These are phyloP conservation scores for Boletus insuetus DNA, from an alignment of 768 basidiomycete species.

Conservation along the genomic window DNA sequence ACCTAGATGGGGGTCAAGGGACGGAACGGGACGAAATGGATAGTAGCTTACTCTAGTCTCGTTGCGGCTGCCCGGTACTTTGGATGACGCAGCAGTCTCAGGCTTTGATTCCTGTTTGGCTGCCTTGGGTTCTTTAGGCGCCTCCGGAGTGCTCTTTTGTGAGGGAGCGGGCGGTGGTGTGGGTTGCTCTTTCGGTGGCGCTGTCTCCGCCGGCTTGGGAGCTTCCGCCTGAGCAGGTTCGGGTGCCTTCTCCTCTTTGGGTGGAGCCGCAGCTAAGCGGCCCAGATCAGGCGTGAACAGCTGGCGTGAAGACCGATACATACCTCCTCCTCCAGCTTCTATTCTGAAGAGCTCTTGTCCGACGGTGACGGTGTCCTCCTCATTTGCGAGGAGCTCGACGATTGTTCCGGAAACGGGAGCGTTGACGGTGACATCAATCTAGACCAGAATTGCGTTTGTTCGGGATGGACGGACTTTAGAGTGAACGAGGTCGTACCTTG, in stretches of 20 bases:
- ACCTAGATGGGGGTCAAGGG: slow-evolving; percentile 46
- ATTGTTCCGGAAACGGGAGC: slow-evolving; percentile 87
- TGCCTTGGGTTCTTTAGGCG: slow-evolving; percentile 35
- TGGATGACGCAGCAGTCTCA: slow-evolving; percentile 32
- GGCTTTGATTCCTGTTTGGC: slow-evolving; percentile 33
- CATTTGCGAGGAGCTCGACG: slow-evolving; percentile 78
- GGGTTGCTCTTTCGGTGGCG: slow-evolving; percentile 47
- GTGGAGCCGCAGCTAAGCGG: slow-evolving; percentile 29
- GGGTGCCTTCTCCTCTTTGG: slow-evolving; percentile 23
- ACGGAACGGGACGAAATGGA: not conserved
- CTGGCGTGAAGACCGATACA: slow-evolving; percentile 11
- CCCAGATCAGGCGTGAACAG: not conserved
- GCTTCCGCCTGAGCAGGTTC: slow-evolving; percentile 22
- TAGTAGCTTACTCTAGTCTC: slow-evolving; percentile 74
- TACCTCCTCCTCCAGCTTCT: slow-evolving; percentile 73
- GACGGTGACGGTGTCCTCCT: slow-evolving; percentile 92
- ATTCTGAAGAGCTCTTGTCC: slow-evolving; percentile 93
- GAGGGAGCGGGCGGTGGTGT: slow-evolving; percentile 46
- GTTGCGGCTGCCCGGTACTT: slow-evolving; percentile 54
- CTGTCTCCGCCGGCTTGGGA: slow-evolving; percentile 37
- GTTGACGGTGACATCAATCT: slow-evolving; percentile 98
- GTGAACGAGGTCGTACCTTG: slow-evolving; percentile 56
- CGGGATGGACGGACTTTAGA: not conserved
- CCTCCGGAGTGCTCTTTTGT: slow-evolving; percentile 26
- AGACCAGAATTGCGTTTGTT: slow-evolving; percentile 6